Percentiles rank a stretch among this genome's conserved stretches.
Evolutionary conservation across 352 stramenopile genomes (phyloP).

Genomic region (Pythium sp.): DNA sequence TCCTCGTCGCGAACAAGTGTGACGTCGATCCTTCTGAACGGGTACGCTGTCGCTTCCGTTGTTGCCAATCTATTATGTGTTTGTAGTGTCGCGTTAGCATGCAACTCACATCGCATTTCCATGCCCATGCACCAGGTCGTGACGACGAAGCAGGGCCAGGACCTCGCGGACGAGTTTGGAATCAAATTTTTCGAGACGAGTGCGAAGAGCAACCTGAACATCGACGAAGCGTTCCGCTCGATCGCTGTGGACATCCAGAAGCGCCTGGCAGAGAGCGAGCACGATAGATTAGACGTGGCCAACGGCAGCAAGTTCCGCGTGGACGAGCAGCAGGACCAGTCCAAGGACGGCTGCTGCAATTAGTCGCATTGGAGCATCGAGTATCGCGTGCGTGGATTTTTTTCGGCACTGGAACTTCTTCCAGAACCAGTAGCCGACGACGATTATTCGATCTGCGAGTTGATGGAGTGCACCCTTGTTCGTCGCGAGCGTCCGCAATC

Average conservation of each 20-base stretch:
- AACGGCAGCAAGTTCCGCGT: conserved; percentile 85
- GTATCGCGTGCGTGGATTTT: background rate
- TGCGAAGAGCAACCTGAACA: conserved; percentile 93
- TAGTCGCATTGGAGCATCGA: conserved; percentile 19
- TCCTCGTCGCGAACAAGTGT: conserved; percentile 99
- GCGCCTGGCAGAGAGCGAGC: conserved; percentile 79
- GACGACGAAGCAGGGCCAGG: conserved; percentile 91
- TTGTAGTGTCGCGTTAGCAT: background rate
- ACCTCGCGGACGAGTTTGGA: conserved; percentile 91
- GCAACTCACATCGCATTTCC: background rate
- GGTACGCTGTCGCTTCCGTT: conserved; percentile 40
- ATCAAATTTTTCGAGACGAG: conserved; percentile 95
- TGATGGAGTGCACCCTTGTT: background rate
- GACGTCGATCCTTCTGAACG: conserved; percentile 96
- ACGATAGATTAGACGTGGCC: conserved; percentile 88
- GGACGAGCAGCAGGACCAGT: conserved; percentile 74
- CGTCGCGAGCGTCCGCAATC: background rate
- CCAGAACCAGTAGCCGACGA: background rate
- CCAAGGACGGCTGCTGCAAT: conserved; percentile 80
- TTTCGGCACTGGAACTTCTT: background rate
- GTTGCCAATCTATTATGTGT: background rate
- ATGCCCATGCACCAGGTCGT: conserved; percentile 56
- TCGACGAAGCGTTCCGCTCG: conserved; percentile 87
- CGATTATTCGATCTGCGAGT: background rate
- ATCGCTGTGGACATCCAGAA: conserved; percentile 90